Conservation (phyloP, 768 basidiomycete genomes). For the Tricholoma furcatifolium region DNA sequence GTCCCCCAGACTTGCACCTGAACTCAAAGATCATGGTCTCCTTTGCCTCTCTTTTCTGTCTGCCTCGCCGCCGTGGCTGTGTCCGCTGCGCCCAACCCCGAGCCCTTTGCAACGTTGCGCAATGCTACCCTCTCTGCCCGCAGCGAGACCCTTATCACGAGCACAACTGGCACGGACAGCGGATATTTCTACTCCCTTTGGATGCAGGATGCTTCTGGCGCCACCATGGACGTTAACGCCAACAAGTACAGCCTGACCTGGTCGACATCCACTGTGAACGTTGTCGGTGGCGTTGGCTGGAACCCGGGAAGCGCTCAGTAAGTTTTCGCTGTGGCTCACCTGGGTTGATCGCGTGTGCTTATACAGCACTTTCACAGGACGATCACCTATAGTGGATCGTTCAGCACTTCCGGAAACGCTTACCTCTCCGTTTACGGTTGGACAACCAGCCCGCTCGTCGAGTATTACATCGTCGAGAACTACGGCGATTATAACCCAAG, state of each 20-base stretch:
- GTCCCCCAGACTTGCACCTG: no score
- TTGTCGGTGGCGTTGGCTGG: constrained; percentile 40
- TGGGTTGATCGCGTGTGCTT: background rate
- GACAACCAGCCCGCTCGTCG: constrained; percentile 41
- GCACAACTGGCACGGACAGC: constrained; percentile 26
- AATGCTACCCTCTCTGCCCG: constrained; percentile 19
- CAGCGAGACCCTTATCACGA: constrained; percentile 17
- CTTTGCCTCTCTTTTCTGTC: constrained; percentile 9
- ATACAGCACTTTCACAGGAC: constrained; percentile 18
- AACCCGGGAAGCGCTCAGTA: constrained; percentile 30
- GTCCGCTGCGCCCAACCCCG: constrained; percentile 18
- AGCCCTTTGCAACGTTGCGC: no score
- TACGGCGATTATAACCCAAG: constrained; percentile 40
- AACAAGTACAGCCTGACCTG: constrained; percentile 32
- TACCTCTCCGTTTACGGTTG: constrained; percentile 46
- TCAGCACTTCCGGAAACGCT: constrained; percentile 35
- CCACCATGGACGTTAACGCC: constrained; percentile 30
- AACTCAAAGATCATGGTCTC: constrained; percentile 9
- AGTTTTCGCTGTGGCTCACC: background rate
- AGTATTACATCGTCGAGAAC: constrained; percentile 45
- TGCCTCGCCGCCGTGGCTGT: constrained; percentile 16
- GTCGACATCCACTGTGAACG: constrained; percentile 29
- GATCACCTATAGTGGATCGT: constrained; percentile 35
- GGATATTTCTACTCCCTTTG: constrained; percentile 39
- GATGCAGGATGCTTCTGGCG: constrained; percentile 28